These are phyloP conservation scores for Thalia dealbata DNA, from an alignment of 176 grass and related monocot species.

Conservation along the genomic window DNA sequence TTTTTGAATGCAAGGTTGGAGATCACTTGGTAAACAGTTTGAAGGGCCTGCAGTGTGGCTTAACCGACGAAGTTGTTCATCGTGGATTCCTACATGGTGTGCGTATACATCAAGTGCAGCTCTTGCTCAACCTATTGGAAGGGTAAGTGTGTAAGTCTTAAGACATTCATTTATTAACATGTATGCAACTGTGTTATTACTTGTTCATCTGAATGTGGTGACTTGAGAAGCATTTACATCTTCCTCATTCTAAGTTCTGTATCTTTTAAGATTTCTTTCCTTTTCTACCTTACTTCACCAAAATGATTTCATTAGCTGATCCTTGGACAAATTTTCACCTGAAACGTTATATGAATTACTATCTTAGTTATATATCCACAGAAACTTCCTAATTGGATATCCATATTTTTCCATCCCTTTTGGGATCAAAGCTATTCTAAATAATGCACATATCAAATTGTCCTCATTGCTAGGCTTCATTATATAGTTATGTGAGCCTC, in stretches of 20 bases:
- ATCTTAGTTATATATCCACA: too few relatives aligned
- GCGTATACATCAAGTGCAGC: slow-evolving; percentile 72
- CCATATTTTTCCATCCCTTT: too few relatives aligned
- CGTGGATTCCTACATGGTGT: slow-evolving; percentile 79
- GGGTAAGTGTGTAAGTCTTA: slow-evolving; percentile 39
- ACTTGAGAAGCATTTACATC: neutral
- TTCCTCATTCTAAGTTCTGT: neutral
- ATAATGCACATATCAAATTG: too few relatives aligned
- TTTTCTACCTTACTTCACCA: neutral
- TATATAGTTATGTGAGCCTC: neutral
- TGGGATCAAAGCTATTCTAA: too few relatives aligned
- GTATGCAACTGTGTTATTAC: neutral
- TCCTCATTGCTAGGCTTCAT: too few relatives aligned
- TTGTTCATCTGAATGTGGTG: neutral
- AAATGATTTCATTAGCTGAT: neutral
- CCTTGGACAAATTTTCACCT: neutral
- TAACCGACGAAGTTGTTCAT: slow-evolving; percentile 53
- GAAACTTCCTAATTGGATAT: too few relatives aligned
- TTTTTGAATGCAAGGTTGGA: slow-evolving; percentile 59
- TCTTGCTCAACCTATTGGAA: slow-evolving; percentile 65
- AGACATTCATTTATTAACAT: neutral
- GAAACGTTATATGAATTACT: neutral
- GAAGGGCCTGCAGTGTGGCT: slow-evolving; percentile 59
- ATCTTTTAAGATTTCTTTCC: neutral
- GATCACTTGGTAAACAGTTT: slow-evolving; percentile 72